These are phyloP conservation scores for Chlorociboria aeruginascens DNA, from an alignment of 495 filamentous ascomycete species.

Conservation along the genomic window DNA sequence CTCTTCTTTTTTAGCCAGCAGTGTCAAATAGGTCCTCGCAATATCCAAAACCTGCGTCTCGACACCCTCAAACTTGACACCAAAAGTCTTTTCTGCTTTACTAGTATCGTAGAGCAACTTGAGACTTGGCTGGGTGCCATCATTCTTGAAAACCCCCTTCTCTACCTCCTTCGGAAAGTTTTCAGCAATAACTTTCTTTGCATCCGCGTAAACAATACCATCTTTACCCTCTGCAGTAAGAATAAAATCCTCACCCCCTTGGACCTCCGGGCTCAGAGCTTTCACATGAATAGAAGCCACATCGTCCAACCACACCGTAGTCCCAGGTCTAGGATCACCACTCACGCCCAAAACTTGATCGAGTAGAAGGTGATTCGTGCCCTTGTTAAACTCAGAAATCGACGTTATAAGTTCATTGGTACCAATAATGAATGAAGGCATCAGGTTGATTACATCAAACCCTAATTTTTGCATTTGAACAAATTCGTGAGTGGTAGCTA, in stretches of 20 bases:
- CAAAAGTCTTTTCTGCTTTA: background rate
- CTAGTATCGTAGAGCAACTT: background rate
- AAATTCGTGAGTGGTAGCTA: conserved; percentile 29
- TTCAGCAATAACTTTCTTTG: background rate
- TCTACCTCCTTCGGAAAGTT: background rate
- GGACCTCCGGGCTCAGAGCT: background rate
- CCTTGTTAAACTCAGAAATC: conserved; percentile 21
- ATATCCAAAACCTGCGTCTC: background rate
- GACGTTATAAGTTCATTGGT: conserved; percentile 26
- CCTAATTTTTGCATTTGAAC: conserved; percentile 23
- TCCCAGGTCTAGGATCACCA: background rate
- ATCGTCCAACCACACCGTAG: background rate
- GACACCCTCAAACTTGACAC: background rate
- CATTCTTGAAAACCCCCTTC: background rate
- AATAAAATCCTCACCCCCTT: background rate
- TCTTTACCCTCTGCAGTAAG: background rate
- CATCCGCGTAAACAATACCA: background rate
- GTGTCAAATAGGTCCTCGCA: background rate
- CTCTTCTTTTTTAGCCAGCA: background rate
- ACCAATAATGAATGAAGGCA: conserved; percentile 31
- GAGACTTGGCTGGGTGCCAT: background rate
- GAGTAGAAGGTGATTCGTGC: conserved; percentile 20
- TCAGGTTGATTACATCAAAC: conserved; percentile 33
- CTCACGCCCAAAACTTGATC: background rate
- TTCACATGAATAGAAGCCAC: background rate